Base-by-base conservation (phyloP, 305 asterid genomes). In the Lippia alba region DNA sequence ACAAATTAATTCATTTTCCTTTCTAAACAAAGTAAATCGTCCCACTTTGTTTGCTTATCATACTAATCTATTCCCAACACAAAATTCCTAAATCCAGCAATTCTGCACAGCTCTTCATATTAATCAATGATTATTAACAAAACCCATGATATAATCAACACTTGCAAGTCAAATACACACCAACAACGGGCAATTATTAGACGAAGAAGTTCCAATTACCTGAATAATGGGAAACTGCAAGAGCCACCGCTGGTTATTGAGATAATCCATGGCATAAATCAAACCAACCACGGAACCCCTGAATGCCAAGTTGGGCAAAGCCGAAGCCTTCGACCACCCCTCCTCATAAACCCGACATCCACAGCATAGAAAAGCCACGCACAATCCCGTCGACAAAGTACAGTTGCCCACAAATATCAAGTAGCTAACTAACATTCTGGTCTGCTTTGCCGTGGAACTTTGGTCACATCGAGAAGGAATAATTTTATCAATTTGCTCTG, bases 281-380 rank as follows among this genome's bases (percentile, higher is more conserved):
- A 24, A 3, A 24, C 30, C 30, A 24, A 24, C 30, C 30, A 24
- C 30, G 67, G 81, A 82, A 70, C 97, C 96, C 77, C 96, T 84
- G 77, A 87, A 82, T 70, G 94, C 96, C 80, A 89, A 45, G 56
- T 70, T 70, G 32, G 73, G 70, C 77, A 53, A 51, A 61, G 67
- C 83, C 24, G 69, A 24, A 24, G 30, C 30, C 30, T 24, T 24
- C 30, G 30, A 24, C 30, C 30, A 24, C 30, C 30, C 30, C 30
- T 24, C 30, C 30, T 24, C 30, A 24, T 24, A 24, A 3, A 24
- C 30, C 30, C 3, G 2, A 24, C 30, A 24, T 24, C 3, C 30
- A 24, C 30, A 24, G 30, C 30, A 24, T 24, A 24, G 3, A 24
- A 24, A 24, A 1, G 30, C 3, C 30, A 24, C 30, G 30, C 30